These are phyloP conservation scores for Lenwebbia sp. DNA, from an alignment of 345 rosid genomes.

Conservation along the genomic window DNA sequence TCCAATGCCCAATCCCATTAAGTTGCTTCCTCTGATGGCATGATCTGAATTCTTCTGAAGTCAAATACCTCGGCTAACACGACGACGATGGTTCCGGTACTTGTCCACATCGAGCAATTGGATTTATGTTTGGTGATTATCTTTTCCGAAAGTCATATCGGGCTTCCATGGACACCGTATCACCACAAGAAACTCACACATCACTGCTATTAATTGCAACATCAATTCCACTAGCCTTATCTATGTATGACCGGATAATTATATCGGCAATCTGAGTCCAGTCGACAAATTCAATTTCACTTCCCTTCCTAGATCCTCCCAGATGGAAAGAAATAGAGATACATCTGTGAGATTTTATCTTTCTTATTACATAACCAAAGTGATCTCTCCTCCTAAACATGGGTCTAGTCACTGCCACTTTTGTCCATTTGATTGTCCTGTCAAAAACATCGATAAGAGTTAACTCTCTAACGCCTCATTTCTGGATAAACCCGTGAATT, in stretches of 20 bases:
- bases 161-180: not conserved
- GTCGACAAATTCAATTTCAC: not conserved
- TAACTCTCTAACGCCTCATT: not conserved
- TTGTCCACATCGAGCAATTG: not conserved
- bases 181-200: not conserved
- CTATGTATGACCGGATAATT: not conserved
- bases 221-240: not conserved
- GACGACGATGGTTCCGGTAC: not conserved
- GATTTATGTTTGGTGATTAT: accelerated
- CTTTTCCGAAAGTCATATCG: not conserved
- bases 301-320: not conserved
- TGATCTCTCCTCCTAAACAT: not conserved
- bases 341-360: not conserved
- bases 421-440: not conserved
- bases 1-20: not conserved
- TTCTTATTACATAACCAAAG: not conserved
- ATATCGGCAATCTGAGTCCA: not conserved
- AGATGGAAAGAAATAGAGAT: not conserved
- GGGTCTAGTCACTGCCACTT: not conserved
- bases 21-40: not conserved
- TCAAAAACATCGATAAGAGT: not conserved
- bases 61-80: not conserved
- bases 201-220: not conserved
- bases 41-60: not conserved
- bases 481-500: not conserved